phyloP scores from a whole-genome alignment of 2,329 filamentous ascomycete genomes.

The Aspergillus bombycis region DNA sequence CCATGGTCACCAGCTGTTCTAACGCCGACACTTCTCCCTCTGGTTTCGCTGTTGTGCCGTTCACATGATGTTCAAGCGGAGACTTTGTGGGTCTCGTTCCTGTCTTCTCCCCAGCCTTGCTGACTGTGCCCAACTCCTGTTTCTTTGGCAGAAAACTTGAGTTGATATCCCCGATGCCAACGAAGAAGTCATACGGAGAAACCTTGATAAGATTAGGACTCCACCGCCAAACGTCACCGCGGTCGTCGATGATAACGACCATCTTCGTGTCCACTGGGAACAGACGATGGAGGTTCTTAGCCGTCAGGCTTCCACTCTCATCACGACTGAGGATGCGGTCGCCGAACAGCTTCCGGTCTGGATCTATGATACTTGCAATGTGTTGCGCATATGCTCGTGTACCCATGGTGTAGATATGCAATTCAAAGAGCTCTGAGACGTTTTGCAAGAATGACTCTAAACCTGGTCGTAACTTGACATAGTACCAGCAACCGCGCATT shows the following conservation, averaged over 20 bases:
- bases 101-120: conserved; percentile 29
- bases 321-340: conserved; percentile 95
- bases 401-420: conserved; percentile 99
- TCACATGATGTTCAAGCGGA: conserved; percentile 32
- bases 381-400: conserved; percentile 93
- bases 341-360: conserved; percentile 84
- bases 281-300: conserved; percentile 85
- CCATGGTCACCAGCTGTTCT: conserved; percentile 78
- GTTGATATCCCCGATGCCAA: conserved; percentile 98
- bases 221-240: conserved; percentile 95
- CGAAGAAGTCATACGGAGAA: conserved; percentile 94
- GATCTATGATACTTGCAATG: conserved; percentile 91
- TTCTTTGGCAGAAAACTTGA: conserved; percentile 92
- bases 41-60: conserved; percentile 34
- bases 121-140: conserved; percentile 56
- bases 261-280: conserved; percentile 98
- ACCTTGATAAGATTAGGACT: conserved; percentile 93
- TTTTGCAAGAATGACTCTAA: conserved; percentile 77
- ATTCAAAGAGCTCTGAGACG: conserved; percentile 80
- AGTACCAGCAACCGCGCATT: conserved; percentile 85
- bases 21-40: conserved; percentile 56
- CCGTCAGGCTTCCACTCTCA: conserved; percentile 90
- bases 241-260: conserved; percentile 98
- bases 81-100: conserved; percentile 30
- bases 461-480: conserved; percentile 95